Evolutionary conservation across 1,284 basidiomycete species (phyloP), one percentile per base, ranked within the genome.

Genomic region (Fomitopsis betulina): DNA sequence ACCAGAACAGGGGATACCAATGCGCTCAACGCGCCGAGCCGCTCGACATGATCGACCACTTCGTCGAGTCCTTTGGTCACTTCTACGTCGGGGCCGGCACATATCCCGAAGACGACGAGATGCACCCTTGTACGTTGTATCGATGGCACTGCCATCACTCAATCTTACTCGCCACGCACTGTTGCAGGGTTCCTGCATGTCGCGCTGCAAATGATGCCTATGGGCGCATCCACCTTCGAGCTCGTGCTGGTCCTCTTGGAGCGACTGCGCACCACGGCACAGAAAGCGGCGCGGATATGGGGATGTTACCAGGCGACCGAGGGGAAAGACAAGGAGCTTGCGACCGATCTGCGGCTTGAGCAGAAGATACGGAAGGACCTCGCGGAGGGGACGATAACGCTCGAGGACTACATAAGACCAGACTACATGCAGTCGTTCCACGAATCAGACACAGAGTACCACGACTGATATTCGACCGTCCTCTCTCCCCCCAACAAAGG

Each of bases 21-120:
- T 47, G 40, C 43, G 45, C n/a, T 17, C 8, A 21, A n/a, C 42
- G 17, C 30, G 13, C 19, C 27, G 35, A 53, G 0, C 15, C 47
- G 4, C 54, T 62, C 15, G 56, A 39, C 25, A 23, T 50, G 12
- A 12, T 45, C 17, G 58, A 62, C 7, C 58, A 59, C 27, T 60
- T 58, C 25, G 42, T 33, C 17, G 42, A 66, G 30, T 62, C 72
- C 1, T 62, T 68, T 6, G 47, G 59, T 10, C 62, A 62, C 38
- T 76, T 76, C 56, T 50, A 67, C 7, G 49, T 67, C 45, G 68
- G 72, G 21, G 72, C 71, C 1, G 60, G 55, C 0, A 54, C 53
- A 0, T 72, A 65, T 51, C 72, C 72, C 1, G 51, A 62, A 2
- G 75, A 77, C 60, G 75, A 77, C 52, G 73, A 76, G 59, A 62